Evolutionary conservation across 2,329 filamentous ascomycete species (phyloP).

Genomic region (Stemphylium beticola): DNA sequence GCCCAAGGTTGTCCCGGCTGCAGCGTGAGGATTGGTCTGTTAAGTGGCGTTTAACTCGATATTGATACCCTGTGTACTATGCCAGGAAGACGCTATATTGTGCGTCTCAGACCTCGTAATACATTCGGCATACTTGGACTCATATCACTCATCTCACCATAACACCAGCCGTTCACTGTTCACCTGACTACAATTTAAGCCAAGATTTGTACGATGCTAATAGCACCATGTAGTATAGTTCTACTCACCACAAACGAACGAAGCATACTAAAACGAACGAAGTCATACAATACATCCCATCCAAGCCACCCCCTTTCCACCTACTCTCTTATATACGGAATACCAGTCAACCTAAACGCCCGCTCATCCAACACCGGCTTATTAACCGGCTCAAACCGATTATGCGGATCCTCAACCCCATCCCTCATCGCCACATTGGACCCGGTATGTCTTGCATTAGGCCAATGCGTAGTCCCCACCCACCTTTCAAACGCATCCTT

Average conservation of each 20-base stretch:
- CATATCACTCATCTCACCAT: too few species aligned
- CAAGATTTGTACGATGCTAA: too few species aligned
- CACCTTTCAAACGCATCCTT: constrained; percentile 26
- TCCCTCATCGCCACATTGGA: constrained; percentile 41
- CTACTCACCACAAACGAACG: too few species aligned
- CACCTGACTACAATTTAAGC: too few species aligned
- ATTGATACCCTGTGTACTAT: constrained; percentile 12
- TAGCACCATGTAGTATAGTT: too few species aligned
- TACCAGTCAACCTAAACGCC: constrained; percentile 56
- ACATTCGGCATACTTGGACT: too few species aligned
- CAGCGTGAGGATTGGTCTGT: background rate
- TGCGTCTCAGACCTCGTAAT: background rate
- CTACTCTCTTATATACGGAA: constrained; percentile 60
- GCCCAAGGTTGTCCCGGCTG: constrained; percentile 12
- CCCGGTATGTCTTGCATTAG: constrained; percentile 44
- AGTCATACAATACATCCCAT: too few species aligned
- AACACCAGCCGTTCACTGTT: too few species aligned
- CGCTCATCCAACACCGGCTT: constrained; percentile 52
- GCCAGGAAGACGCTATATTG: constrained; percentile 10
- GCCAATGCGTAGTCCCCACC: constrained; percentile 45
- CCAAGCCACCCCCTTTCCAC: too few species aligned
- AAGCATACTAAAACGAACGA: too few species aligned
- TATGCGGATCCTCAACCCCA: constrained; percentile 41
- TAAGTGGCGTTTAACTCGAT: background rate
- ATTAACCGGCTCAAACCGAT: constrained; percentile 49